A percentile compares a stretch with the other conserved stretches of the same genome.
These are phyloP conservation scores for Plenodomus tracheiphilus DNA, from an alignment of 2,329 filamentous ascomycete species.

Conservation along the genomic window DNA sequence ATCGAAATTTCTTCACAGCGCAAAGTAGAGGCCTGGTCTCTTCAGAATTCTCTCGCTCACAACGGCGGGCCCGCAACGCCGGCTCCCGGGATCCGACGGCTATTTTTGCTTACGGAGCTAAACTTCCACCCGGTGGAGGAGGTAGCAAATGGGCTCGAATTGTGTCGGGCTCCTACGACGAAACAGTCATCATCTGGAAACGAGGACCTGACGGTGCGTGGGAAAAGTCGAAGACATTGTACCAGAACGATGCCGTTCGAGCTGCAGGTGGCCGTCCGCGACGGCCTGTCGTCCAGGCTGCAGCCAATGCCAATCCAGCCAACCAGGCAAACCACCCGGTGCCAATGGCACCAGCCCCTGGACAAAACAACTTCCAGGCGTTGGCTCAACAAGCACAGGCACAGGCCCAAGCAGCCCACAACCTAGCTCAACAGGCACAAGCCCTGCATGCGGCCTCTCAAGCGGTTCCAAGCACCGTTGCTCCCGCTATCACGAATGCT, in stretches of 20 bases:
- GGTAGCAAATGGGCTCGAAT: constrained; percentile 91
- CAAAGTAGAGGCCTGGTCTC: constrained; percentile 51
- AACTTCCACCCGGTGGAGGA: constrained; percentile 86
- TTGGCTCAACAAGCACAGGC: constrained; percentile 43
- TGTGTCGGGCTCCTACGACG: constrained; percentile 94
- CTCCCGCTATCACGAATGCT: constrained; percentile 11
- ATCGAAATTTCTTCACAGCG: constrained; percentile 70
- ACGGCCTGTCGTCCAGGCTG: constrained; percentile 26
- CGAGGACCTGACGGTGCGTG: constrained; percentile 83
- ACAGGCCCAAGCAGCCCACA: constrained; percentile 40
- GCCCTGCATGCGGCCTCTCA: constrained; percentile 42
- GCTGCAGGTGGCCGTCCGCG: constrained; percentile 51
- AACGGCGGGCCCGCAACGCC: constrained; percentile 58
- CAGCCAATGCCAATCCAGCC: constrained; percentile 21
- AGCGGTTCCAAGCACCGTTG: constrained; percentile 21
- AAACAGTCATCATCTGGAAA: constrained; percentile 94
- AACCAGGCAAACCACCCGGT: constrained; percentile 22
- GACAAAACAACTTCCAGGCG: constrained; percentile 36
- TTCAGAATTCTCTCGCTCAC: constrained; percentile 33
- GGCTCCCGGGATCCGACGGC: constrained; percentile 76
- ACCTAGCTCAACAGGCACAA: constrained; percentile 40
- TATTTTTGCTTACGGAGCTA: constrained; percentile 79
- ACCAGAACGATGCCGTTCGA: constrained; percentile 69
- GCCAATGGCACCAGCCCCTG: constrained; percentile 9
- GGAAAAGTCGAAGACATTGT: constrained; percentile 74